phyloP scores from a whole-genome alignment of 2,329 filamentous ascomycete species.

The Aspergillus ruber region DNA sequence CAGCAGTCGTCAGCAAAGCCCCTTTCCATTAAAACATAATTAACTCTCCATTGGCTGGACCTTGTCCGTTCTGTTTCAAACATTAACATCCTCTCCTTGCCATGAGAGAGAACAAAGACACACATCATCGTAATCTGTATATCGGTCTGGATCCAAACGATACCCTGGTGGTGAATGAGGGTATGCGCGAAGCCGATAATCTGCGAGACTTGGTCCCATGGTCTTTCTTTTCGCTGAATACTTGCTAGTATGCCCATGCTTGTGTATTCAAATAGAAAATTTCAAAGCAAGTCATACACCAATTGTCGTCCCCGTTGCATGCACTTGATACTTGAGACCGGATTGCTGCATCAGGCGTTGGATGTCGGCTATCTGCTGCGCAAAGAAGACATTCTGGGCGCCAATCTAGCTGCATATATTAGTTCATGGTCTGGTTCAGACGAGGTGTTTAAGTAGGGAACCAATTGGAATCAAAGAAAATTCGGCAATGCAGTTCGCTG shows the following conservation, averaged over 20 bases:
- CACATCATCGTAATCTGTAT: constrained; percentile 72
- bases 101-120: constrained; percentile 12
- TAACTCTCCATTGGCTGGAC: constrained; percentile 66
- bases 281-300: constrained; percentile 47
- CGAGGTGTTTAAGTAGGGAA: background rate
- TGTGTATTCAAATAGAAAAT: background rate
- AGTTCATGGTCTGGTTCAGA: background rate
- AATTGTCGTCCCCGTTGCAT: constrained; percentile 81
- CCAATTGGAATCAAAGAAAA: constrained; percentile 69
- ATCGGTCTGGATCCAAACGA: constrained; percentile 75
- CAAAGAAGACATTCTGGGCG: constrained; percentile 63
- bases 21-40: constrained; percentile 55
- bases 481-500: constrained; percentile 68
- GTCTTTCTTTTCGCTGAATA: constrained; percentile 58
- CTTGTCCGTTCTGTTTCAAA: constrained; percentile 64
- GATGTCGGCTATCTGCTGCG: constrained; percentile 74
- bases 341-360: constrained; percentile 72
- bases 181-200: constrained; percentile 72
- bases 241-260: background rate
- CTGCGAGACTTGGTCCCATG: constrained; percentile 76
- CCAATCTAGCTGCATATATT: constrained; percentile 49
- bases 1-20: constrained; percentile 30
- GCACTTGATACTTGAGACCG: constrained; percentile 73
- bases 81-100: too few species aligned
- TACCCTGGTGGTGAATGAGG: constrained; percentile 64